Evolutionary conservation across 805 yeast species (phyloP).

Genomic region (Priceomyces castillae): DNA sequence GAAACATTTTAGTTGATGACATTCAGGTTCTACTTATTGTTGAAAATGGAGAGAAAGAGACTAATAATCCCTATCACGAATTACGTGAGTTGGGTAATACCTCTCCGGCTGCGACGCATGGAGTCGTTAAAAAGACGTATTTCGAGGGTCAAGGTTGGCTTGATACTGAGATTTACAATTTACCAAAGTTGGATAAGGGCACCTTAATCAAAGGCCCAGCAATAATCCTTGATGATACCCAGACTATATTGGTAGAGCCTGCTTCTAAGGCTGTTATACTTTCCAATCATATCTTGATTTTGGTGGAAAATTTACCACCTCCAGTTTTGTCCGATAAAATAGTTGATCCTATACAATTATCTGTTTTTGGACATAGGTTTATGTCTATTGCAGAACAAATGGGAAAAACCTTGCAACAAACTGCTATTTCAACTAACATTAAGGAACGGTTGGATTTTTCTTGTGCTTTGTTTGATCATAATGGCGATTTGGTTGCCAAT

Average conservation of each 20-base stretch:
- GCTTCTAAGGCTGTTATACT: constrained; percentile 28
- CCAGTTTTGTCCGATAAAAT: constrained; percentile 22
- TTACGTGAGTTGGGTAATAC: constrained; percentile 18
- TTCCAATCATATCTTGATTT: constrained; percentile 28
- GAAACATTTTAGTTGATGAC: constrained; percentile 37
- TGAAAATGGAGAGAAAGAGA: constrained; percentile 44
- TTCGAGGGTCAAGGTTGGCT: constrained; percentile 32
- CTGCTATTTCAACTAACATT: constrained; percentile 45
- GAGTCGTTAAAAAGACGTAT: constrained; percentile 17
- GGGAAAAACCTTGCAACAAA: constrained; percentile 45
- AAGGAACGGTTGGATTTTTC: constrained; percentile 46
- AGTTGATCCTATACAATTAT: constrained; percentile 38
- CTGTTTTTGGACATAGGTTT: constrained; percentile 41
- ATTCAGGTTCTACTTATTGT: constrained; percentile 54
- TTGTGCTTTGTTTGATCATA: constrained; percentile 42
- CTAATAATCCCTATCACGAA: constrained; percentile 53
- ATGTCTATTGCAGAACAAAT: constrained; percentile 43
- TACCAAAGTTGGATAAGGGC: constrained; percentile 23
- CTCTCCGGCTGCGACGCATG: constrained; percentile 1
- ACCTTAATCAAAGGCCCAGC: constrained; percentile 18
- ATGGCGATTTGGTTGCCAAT: constrained; percentile 45
- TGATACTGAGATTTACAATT: constrained; percentile 20
- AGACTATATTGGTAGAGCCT: constrained; percentile 33
- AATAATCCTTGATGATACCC: constrained; percentile 30
- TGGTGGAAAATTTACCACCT: constrained; percentile 22